Evolutionary conservation across 495 filamentous ascomycete species (phyloP).

Genomic region (Tuber aestivum): DNA sequence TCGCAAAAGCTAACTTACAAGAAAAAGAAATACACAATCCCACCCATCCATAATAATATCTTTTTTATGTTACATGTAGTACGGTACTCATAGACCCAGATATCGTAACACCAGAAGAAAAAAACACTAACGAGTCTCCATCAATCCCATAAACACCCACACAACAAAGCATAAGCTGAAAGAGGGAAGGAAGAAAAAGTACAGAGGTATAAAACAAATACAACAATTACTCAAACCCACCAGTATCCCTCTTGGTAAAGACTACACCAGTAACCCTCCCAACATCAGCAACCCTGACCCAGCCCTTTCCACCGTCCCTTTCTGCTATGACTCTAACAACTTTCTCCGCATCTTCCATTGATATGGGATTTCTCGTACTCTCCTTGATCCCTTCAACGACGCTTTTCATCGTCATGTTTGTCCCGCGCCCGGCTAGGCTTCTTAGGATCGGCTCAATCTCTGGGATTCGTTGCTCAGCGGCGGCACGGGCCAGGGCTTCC

Average conservation of each 20-base stretch:
- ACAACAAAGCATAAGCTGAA: not conserved
- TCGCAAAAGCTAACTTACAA: not conserved
- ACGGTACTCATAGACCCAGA: not conserved
- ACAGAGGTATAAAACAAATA: not conserved
- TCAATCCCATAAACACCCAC: not conserved
- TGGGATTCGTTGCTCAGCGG: constrained; percentile 29
- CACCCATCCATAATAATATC: not conserved
- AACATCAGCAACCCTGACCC: constrained; percentile 33
- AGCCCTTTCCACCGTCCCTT: constrained; percentile 19
- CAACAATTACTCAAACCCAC: constrained; percentile 24
- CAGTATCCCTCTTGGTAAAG: constrained; percentile 22
- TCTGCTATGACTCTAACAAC: constrained; percentile 36
- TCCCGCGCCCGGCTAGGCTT: constrained; percentile 25
- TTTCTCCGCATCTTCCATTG: constrained; percentile 35
- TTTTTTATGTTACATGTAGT: not conserved
- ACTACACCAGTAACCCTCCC: constrained; percentile 37
- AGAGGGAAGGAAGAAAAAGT: not conserved
- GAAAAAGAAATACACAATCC: constrained; percentile 1
- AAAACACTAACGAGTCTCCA: not conserved
- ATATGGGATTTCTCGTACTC: constrained; percentile 39
- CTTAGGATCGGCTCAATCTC: constrained; percentile 37
- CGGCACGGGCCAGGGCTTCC: constrained; percentile 25
- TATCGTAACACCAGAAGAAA: not conserved
- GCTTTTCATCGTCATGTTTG: constrained; percentile 35
- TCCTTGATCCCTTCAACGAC: constrained; percentile 33